Base-by-base conservation (phyloP, 2,329 filamentous ascomycete genomes). In the Furcasterigmium sp. region DNA sequence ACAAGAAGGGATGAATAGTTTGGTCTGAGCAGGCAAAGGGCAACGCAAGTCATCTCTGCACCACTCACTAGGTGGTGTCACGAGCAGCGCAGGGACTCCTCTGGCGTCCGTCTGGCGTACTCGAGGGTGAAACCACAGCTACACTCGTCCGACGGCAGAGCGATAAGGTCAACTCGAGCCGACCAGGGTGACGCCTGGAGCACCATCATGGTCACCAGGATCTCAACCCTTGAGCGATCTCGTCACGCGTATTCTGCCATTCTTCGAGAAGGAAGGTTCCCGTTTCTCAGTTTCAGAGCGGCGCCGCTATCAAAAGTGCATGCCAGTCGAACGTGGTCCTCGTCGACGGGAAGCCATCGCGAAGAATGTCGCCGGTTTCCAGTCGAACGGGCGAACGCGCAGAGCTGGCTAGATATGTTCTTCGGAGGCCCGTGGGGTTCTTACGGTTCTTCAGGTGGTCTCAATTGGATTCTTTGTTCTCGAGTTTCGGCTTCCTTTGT, bases 1-100 rank as follows among this genome's bases (percentile, higher is more conserved):
- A 35, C 32, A 35, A n/a, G 32, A 35, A 35, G 32, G 32, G 32
- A 35, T 35, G 32, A 35, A 32, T n/a, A n/a, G n/a, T 32, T 13
- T 15, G 29, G 29, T 32, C 14, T 13, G 17, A 32, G 14, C 14
- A 32, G 8, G 29, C 29, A 32, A 32, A 15, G 29, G 17, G 17
- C 9, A 32, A 32, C 29, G 11, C 5, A 8, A 35, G 10, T 17
- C 23, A 15, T 32, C 5, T 14, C 15, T 8, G 8, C 29, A 32
- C 11, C 14, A 14, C 29, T 14, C 29, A 32, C 29, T 32, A 14
- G 7, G 15, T 17, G 29, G 29, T 32, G 29, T 32, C 29, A 32
- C 29, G 32, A 7, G 7, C 15, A 17, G 32, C 17, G 32, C 32
- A 35, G 32, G 32, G 32, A 35, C 32, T 15, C 32, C 32, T 9